Evolutionary conservation across 1,139 yeast species (phyloP).

Genomic region (Yamadazyma diospyri): DNA sequence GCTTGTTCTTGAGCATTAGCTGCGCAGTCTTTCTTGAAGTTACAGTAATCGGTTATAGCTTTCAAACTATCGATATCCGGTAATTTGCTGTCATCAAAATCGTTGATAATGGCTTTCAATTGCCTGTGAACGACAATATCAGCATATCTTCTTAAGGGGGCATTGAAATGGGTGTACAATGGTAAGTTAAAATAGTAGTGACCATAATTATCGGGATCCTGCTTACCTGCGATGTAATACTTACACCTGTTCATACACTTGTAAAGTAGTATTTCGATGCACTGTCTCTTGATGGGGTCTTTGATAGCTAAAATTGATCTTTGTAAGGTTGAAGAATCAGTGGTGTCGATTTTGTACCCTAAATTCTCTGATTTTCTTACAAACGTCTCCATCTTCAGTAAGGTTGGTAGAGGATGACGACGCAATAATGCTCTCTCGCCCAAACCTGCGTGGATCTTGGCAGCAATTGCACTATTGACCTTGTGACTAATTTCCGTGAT

Average conservation of each 20-base stretch:
- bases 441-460: conserved; percentile 66
- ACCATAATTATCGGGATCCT: conserved; percentile 71
- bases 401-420: conserved; percentile 82
- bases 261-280: conserved; percentile 74
- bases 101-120: conserved; percentile 60
- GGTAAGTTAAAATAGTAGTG: conserved; percentile 84
- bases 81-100: conserved; percentile 11
- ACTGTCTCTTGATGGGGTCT: conserved; percentile 63
- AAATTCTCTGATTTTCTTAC: conserved; percentile 64
- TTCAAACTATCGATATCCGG: conserved; percentile 67
- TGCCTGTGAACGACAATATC: conserved; percentile 93
- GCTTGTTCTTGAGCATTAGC: conserved; percentile 93
- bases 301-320: conserved; percentile 64
- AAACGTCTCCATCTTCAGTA: conserved; percentile 78
- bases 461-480: conserved; percentile 85
- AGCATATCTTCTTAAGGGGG: conserved; percentile 89
- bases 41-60: conserved; percentile 86
- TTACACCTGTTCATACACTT: conserved; percentile 85
- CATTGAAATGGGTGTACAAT: conserved; percentile 87
- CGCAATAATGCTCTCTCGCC: conserved; percentile 84
- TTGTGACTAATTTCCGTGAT: conserved; percentile 76
- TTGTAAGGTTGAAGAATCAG: conserved; percentile 70
- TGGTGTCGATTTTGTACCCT: conserved; percentile 69
- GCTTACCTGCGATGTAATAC: conserved; percentile 85
- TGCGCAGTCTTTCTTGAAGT: conserved; percentile 93